Evolutionary conservation across 2,329 filamentous ascomycete species (phyloP).

Genomic region (Sarocladium kiliense): DNA sequence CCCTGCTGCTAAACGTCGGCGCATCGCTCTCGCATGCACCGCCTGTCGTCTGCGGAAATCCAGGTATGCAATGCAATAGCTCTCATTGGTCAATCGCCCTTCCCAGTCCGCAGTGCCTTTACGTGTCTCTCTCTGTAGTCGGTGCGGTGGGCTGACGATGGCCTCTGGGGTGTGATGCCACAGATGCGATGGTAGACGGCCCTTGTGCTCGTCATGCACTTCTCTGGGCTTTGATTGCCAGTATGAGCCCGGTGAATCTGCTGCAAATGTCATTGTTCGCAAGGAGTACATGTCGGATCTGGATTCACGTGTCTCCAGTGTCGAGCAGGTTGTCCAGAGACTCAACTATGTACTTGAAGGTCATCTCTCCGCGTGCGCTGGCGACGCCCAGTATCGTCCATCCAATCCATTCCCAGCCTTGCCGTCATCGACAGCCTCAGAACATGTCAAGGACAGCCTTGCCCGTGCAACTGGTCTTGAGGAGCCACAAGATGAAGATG

Average conservation of each 20-base stretch:
- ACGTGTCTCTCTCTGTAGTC: no score
- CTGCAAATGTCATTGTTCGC: neutral
- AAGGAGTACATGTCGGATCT: conserved; percentile 4
- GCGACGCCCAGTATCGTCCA: neutral
- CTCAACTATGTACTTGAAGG: conserved; percentile 3
- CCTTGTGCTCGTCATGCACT: neutral
- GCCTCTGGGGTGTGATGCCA: neutral
- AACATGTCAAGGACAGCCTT: neutral
- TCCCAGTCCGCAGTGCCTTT: no score
- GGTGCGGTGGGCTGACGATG: neutral
- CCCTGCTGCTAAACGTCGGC: neutral
- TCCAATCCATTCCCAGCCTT: neutral
- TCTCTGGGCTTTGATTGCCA: conserved; percentile 1
- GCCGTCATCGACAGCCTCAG: neutral
- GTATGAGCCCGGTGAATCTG: conserved; percentile 3
- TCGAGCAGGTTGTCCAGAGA: neutral
- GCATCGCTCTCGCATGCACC: neutral
- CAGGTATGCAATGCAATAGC: neutral
- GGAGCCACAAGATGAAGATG: neutral
- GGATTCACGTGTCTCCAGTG: neutral
- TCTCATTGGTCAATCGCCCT: neutral
- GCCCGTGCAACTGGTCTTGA: neutral
- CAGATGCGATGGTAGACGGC: neutral
- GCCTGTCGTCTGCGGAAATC: neutral
- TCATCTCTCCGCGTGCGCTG: conserved; percentile 1